Percentiles rank a stretch among this genome's conserved stretches.
These are phyloP conservation scores for Lepiota venenata DNA, from an alignment of 768 basidiomycete genomes.

Conservation along the genomic window DNA sequence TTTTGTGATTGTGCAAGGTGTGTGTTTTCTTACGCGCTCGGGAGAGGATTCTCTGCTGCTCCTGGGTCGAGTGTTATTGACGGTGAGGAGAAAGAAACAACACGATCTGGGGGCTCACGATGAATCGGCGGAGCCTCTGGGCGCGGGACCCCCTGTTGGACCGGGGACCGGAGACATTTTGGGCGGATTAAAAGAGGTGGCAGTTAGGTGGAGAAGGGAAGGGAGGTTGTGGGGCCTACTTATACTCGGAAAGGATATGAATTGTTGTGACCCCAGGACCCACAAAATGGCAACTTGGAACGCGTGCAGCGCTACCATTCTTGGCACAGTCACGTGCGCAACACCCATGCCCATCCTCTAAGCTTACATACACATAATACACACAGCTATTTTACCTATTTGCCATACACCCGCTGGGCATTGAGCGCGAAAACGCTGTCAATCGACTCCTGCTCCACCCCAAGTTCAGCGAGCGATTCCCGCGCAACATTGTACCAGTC, in stretches of 20 bases:
- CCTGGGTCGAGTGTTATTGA: slow-evolving; percentile 25
- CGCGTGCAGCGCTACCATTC: slow-evolving; percentile 4
- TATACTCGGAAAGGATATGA: slow-evolving; percentile 5
- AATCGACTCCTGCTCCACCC: slow-evolving; percentile 72
- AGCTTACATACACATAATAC: not conserved
- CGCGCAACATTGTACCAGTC: slow-evolving; percentile 84
- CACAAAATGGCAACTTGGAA: slow-evolving; percentile 2
- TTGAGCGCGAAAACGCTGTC: slow-evolving; percentile 67
- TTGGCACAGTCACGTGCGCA: slow-evolving; percentile 9
- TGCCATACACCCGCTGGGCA: slow-evolving; percentile 44
- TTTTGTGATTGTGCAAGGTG: not conserved
- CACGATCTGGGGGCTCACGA: slow-evolving; percentile 26
- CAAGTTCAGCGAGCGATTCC: slow-evolving; percentile 76
- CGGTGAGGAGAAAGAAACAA: not conserved
- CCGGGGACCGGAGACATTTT: slow-evolving; percentile 1
- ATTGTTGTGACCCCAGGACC: slow-evolving; percentile 6
- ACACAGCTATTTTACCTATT: slow-evolving; percentile 7
- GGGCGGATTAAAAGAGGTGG: not conserved
- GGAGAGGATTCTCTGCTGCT: slow-evolving; percentile 60
- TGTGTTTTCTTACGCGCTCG: slow-evolving; percentile 35
- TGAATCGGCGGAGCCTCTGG: slow-evolving; percentile 18
- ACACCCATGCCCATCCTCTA: too few species aligned
- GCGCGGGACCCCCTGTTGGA: slow-evolving; percentile 3
- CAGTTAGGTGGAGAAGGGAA: not conserved
- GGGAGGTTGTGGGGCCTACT: not conserved